Evolutionary conservation across 805 yeast genomes (phyloP).

Genomic region (Pichia paraexigua): DNA sequence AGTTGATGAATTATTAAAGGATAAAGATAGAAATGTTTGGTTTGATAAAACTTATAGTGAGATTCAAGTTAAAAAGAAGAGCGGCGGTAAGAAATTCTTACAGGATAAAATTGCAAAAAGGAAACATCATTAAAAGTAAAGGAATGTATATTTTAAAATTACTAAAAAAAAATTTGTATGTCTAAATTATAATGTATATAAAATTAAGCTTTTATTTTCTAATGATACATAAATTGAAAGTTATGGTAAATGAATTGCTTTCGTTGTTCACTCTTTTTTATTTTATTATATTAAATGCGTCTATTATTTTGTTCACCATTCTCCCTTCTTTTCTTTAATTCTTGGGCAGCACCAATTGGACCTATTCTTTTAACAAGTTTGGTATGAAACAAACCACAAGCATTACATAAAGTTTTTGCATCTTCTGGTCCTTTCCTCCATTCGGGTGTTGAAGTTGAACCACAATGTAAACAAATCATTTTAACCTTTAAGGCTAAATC

Average conservation of each 20-base stretch:
- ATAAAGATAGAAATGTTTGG: slow-evolving; percentile 59
- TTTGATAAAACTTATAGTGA: slow-evolving; percentile 80
- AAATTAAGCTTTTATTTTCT: background rate
- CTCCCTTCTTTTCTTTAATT: slow-evolving; percentile 26
- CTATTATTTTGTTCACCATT: slow-evolving; percentile 26
- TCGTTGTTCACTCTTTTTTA: background rate
- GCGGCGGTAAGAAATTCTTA: slow-evolving; percentile 63
- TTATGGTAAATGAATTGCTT: background rate
- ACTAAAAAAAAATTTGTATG: too few species aligned
- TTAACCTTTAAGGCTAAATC: slow-evolving; percentile 28
- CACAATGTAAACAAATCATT: slow-evolving; percentile 58
- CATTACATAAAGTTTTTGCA: slow-evolving; percentile 76
- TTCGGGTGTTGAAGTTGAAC: slow-evolving; percentile 72
- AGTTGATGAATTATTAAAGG: slow-evolving; percentile 76
- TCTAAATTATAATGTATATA: too few species aligned
- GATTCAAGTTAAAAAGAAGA: slow-evolving; percentile 48
- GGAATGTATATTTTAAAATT: too few species aligned
- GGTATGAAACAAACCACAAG: slow-evolving; percentile 77
- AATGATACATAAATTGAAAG: background rate
- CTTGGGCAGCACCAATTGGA: slow-evolving; percentile 31
- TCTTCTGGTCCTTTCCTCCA: slow-evolving; percentile 92
- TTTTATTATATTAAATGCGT: slow-evolving; percentile 14
- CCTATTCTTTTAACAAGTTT: slow-evolving; percentile 49
- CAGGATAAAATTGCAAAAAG: slow-evolving; percentile 58
- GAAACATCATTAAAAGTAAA: slow-evolving; percentile 17